phyloP scores from a whole-genome alignment of 2,329 filamentous ascomycete genomes.

The Epichloe amarillans region DNA sequence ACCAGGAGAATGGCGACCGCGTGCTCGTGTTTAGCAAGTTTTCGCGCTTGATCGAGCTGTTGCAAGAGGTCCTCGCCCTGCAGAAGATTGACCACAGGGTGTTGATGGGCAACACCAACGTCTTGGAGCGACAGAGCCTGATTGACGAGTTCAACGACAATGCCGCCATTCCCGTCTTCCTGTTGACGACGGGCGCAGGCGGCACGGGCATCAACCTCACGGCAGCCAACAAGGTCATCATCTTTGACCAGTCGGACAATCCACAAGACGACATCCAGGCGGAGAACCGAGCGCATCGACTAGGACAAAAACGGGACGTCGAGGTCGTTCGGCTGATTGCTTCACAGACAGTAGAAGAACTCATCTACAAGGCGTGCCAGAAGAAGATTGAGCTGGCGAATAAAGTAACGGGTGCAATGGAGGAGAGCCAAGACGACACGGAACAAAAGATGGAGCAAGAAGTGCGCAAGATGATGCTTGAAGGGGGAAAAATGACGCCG shows the following conservation, averaged over 20 bases:
- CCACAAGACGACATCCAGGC: conserved; percentile 97
- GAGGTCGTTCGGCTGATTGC: conserved; percentile 82
- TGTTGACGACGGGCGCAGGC: conserved; percentile 85
- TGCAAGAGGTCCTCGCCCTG: conserved; percentile 67
- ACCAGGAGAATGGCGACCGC: conserved; percentile 69
- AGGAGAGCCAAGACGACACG: conserved; percentile 16
- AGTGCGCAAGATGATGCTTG: conserved; percentile 29
- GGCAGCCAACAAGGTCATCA: conserved; percentile 91
- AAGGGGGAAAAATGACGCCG: conserved; percentile 23
- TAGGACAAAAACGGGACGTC: conserved; percentile 81
- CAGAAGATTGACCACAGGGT: conserved; percentile 65
- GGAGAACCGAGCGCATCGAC: conserved; percentile 89
- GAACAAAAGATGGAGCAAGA: conserved; percentile 28
- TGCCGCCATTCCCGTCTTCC: conserved; percentile 69
- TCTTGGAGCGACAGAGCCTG: conserved; percentile 70
- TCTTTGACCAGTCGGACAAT: conserved; percentile 96
- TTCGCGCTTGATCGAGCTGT: conserved; percentile 78
- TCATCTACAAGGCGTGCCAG: conserved; percentile 80
- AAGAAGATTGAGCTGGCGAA: conserved; percentile 83
- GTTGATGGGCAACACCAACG: conserved; percentile 74
- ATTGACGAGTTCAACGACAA: conserved; percentile 78
- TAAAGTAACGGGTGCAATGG: conserved; percentile 33
- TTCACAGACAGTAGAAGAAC: conserved; percentile 74
- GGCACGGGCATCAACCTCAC: conserved; percentile 96
- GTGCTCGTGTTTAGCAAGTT: conserved; percentile 91